Evolutionary conservation across 2,329 filamentous ascomycete species (phyloP).

Genomic region (Claviceps digitariae): DNA sequence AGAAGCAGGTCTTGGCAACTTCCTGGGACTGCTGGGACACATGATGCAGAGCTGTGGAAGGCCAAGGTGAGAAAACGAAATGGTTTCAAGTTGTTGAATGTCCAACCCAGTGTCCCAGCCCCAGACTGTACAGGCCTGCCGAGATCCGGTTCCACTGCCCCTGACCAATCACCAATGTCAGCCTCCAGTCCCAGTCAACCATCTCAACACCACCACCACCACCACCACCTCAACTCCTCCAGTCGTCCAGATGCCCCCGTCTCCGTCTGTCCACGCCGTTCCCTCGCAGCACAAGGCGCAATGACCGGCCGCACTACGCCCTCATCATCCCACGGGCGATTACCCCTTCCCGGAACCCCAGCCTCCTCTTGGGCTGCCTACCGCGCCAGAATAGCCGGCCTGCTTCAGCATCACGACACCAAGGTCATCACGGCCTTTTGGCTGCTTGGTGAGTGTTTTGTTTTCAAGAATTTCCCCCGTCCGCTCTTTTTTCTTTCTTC

Average conservation of each 20-base stretch:
- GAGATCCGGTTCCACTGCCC: neutral
- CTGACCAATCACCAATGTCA: too few relatives aligned
- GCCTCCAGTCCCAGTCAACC: neutral
- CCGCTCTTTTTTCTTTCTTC: too few relatives aligned
- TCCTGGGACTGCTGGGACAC: too few relatives aligned
- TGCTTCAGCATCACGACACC: slow-evolving; percentile 55
- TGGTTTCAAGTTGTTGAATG: too few relatives aligned
- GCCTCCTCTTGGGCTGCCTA: slow-evolving; percentile 63
- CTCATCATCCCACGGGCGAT: slow-evolving; percentile 28
- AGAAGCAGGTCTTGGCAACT: too few relatives aligned
- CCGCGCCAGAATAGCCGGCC: slow-evolving; percentile 45
- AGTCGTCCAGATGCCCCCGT: neutral
- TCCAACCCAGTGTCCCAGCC: too few relatives aligned
- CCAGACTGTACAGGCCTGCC: neutral
- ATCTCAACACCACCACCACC: neutral
- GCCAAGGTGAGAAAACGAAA: too few relatives aligned
- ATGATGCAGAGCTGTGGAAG: too few relatives aligned
- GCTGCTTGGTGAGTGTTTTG: slow-evolving; percentile 59
- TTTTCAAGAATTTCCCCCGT: neutral
- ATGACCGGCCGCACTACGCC: slow-evolving; percentile 27
- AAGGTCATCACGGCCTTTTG: slow-evolving; percentile 74
- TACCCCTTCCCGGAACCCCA: slow-evolving; percentile 44
- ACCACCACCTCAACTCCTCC: neutral
- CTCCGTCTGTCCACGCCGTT: neutral
- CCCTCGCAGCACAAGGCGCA: neutral